Evolutionary conservation across 2,329 filamentous ascomycete species (phyloP).

Genomic region (Pestalotiopsis sp.): DNA sequence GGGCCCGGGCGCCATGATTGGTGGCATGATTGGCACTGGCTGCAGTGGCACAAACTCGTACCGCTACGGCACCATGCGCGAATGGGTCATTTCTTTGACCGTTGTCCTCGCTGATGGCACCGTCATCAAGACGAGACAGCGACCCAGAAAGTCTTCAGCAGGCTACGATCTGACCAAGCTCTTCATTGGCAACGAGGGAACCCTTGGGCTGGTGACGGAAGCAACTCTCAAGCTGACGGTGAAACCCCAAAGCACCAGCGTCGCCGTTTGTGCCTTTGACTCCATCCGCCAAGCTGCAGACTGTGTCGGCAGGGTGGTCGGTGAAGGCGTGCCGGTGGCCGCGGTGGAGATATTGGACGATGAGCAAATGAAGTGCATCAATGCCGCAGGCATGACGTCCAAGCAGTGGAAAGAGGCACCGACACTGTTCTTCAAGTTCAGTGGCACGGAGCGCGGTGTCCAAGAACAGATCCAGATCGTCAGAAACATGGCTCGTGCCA

Average conservation of each 20-base stretch:
- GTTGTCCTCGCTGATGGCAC: conserved; percentile 83
- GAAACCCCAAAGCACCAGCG: conserved; percentile 70
- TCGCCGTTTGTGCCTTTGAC: conserved; percentile 59
- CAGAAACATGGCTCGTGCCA: conserved; percentile 31
- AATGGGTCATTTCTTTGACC: conserved; percentile 81
- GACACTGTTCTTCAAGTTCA: conserved; percentile 73
- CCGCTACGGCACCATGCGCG: conserved; percentile 83
- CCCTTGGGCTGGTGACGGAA: conserved; percentile 76
- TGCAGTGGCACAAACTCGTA: conserved; percentile 77
- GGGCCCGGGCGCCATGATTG: conserved; percentile 81
- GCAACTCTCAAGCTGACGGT: conserved; percentile 75
- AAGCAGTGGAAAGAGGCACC: conserved; percentile 63
- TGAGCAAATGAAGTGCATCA: conserved; percentile 66
- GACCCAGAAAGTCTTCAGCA: conserved; percentile 75
- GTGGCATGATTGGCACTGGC: conserved; percentile 73
- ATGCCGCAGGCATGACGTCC: conserved; percentile 55
- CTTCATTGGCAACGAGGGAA: conserved; percentile 83
- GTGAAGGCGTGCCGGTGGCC: conserved; percentile 71
- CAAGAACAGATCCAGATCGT: conserved; percentile 69
- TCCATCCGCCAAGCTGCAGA: conserved; percentile 63
- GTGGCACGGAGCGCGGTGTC: conserved; percentile 63
- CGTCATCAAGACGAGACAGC: conserved; percentile 74
- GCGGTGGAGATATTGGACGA: conserved; percentile 81
- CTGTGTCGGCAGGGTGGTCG: conserved; percentile 71
- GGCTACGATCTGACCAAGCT: conserved; percentile 80